Percentiles rank a stretch among this genome's conserved stretches.
These are phyloP conservation scores for Alternaria longipes DNA, from an alignment of 2,329 filamentous ascomycete species.

Conservation along the genomic window DNA sequence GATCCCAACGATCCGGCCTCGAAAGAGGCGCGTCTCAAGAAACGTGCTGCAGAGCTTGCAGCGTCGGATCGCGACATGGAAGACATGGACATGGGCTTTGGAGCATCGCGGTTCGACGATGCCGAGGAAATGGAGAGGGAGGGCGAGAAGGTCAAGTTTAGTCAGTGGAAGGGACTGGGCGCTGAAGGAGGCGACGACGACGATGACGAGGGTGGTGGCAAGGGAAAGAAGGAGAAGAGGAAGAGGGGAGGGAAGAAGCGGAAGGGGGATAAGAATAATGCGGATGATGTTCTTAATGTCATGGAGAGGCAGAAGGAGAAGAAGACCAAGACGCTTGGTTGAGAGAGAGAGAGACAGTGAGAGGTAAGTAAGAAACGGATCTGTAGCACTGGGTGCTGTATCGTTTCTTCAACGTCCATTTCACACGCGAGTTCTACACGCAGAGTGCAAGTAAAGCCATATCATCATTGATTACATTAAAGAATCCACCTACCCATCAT, in stretches of 20 bases:
- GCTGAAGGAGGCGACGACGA: conserved; percentile 62
- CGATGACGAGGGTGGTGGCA: conserved; percentile 55
- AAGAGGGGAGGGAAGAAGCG: conserved; percentile 78
- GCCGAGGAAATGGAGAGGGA: conserved; percentile 79
- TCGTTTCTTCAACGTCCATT: too few relatives aligned
- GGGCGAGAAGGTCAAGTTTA: conserved; percentile 69
- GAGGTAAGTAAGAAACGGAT: too few relatives aligned
- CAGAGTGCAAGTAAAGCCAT: too few relatives aligned
- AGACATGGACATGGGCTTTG: conserved; percentile 95
- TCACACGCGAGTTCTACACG: too few relatives aligned
- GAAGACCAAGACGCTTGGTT: conserved; percentile 33
- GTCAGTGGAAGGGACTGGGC: conserved; percentile 66
- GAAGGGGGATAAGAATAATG: conserved; percentile 81
- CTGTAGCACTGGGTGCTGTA: too few relatives aligned
- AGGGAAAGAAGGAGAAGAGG: conserved; percentile 66
- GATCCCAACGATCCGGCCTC: conserved; percentile 52
- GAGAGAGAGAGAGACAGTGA: not conserved
- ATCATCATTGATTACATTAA: too few relatives aligned
- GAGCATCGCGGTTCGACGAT: conserved; percentile 85
- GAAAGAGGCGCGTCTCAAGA: conserved; percentile 72
- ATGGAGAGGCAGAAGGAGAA: conserved; percentile 68
- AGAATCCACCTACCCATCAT: not conserved
- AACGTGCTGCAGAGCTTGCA: conserved; percentile 71
- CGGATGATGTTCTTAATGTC: conserved; percentile 79
- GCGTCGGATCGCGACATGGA: conserved; percentile 80